Evolutionary conservation across 192 early-diverging fungal species (phyloP).

Genomic region (Funneliformis geosporum): DNA sequence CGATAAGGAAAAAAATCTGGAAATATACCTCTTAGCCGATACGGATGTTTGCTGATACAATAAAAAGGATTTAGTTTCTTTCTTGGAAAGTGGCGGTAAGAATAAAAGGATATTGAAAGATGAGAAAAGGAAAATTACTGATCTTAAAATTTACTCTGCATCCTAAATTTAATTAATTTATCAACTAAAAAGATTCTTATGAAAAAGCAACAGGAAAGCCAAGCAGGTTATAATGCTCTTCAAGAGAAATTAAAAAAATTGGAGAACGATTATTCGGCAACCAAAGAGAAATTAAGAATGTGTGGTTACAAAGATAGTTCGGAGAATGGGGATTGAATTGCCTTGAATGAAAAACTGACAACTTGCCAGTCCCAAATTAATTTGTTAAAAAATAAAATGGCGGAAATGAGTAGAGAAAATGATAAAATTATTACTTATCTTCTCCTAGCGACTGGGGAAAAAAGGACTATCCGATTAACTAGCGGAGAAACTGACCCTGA

Average conservation of each 20-base stretch:
- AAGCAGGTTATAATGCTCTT: too few species aligned
- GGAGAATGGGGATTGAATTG: conserved; percentile 6
- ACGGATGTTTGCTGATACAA: conserved; percentile 20
- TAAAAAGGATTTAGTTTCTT: conserved; percentile 23
- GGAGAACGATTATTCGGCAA: neutral
- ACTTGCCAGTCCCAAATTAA: neutral
- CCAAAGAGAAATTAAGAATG: conserved; percentile 20
- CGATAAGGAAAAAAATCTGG: conserved; percentile 12
- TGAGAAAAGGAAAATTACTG: conserved; percentile 24
- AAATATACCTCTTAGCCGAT: conserved; percentile 17
- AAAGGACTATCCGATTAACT: conserved; percentile 14
- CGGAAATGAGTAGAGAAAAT: neutral
- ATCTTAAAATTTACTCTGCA: conserved; percentile 26
- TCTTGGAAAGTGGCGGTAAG: conserved; percentile 7
- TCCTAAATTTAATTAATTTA: too few species aligned
- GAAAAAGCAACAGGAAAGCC: too few species aligned
- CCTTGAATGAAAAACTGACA: conserved; percentile 1
- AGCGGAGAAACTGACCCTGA: conserved; percentile 1
- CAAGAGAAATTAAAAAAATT: conserved; percentile 14
- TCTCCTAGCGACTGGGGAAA: conserved; percentile 1
- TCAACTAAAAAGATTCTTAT: too few species aligned
- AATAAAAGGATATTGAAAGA: neutral
- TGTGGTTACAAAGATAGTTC: conserved; percentile 16
- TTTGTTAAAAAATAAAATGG: conserved; percentile 8
- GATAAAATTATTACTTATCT: conserved; percentile 23